Percentiles rank a stretch among this genome's conserved stretches.
phyloP scores from a whole-genome alignment of 2,329 filamentous ascomycete genomes.

The Tolypocladium capitatum region DNA sequence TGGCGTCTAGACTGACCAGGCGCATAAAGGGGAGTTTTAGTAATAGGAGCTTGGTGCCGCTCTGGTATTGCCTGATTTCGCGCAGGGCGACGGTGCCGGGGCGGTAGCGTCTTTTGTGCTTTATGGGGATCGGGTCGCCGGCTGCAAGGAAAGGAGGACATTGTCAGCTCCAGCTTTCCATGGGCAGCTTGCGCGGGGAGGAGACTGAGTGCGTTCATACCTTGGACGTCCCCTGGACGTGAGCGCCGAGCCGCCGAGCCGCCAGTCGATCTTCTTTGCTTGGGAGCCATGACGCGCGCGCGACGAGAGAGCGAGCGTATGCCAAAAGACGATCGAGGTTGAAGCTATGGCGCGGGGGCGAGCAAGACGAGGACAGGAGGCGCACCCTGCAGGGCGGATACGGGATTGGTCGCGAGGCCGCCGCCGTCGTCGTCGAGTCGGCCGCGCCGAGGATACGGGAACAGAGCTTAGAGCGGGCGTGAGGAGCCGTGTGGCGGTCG shows the following conservation, averaged over 20 bases:
- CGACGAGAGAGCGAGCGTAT: not conserved
- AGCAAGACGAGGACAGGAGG: too few species aligned
- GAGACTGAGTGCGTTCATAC: slow-evolving; percentile 11
- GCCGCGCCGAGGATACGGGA: not conserved
- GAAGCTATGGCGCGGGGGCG: not conserved
- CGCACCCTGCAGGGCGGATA: too few species aligned
- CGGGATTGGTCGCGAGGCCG: not conserved
- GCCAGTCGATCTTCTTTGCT: slow-evolving; percentile 6
- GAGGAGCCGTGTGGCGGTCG: not conserved
- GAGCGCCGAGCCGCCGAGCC: slow-evolving; percentile 5
- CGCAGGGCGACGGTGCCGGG: slow-evolving; percentile 77
- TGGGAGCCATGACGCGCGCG: slow-evolving; percentile 10
- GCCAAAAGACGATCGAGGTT: not conserved
- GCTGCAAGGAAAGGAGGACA: slow-evolving; percentile 28
- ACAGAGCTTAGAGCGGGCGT: not conserved
- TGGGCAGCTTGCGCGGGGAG: not conserved
- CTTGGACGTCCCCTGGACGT: slow-evolving; percentile 27
- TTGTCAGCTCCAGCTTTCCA: slow-evolving; percentile 8
- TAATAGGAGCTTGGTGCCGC: slow-evolving; percentile 75
- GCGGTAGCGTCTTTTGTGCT: slow-evolving; percentile 50
- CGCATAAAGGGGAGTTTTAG: slow-evolving; percentile 69
- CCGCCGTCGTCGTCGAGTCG: not conserved
- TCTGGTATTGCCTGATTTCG: slow-evolving; percentile 87
- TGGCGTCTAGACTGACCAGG: slow-evolving; percentile 36
- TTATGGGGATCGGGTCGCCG: slow-evolving; percentile 57